Evolutionary conservation across 768 basidiomycete species (phyloP).

Genomic region (Mycena indigotica): DNA sequence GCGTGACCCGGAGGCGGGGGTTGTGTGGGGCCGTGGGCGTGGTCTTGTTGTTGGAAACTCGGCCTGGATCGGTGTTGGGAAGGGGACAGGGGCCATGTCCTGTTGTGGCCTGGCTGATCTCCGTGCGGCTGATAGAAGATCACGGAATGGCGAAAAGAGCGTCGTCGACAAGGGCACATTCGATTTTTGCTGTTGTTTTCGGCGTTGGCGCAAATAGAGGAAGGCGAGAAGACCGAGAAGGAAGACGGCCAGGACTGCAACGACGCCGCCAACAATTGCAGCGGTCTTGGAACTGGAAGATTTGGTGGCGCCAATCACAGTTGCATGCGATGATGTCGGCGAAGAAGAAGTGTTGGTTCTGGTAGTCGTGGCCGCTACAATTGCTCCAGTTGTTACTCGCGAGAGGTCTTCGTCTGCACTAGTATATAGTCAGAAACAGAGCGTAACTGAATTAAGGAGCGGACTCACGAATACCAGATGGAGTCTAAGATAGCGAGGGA

Average conservation of each 20-base stretch:
- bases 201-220: conserved; percentile 20
- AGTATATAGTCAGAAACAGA: no score
- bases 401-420: conserved; percentile 1
- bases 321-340: not conserved
- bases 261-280: conserved; percentile 32
- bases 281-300: conserved; percentile 5
- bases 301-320: not conserved
- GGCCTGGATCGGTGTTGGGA: conserved; percentile 6
- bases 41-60: not conserved
- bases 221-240: conserved; percentile 26
- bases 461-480: conserved; percentile 18
- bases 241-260: conserved; percentile 29
- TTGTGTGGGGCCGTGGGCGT: not conserved
- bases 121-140: conserved; percentile 5
- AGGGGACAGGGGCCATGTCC: conserved; percentile 23
- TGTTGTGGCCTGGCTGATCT: conserved; percentile 8
- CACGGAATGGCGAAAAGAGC: conserved; percentile 2
- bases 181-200: conserved; percentile 23
- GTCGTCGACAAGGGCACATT: conserved; percentile 12
- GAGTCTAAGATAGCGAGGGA: conserved; percentile 22
- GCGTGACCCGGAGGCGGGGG: not conserved
- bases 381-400: not conserved
- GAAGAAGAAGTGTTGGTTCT: not conserved
- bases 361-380: not conserved
- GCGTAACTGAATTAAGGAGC: conserved; percentile 2